phyloP scores from a whole-genome alignment of 23 red algal species.

The Gracilaria domingensis region DNA sequence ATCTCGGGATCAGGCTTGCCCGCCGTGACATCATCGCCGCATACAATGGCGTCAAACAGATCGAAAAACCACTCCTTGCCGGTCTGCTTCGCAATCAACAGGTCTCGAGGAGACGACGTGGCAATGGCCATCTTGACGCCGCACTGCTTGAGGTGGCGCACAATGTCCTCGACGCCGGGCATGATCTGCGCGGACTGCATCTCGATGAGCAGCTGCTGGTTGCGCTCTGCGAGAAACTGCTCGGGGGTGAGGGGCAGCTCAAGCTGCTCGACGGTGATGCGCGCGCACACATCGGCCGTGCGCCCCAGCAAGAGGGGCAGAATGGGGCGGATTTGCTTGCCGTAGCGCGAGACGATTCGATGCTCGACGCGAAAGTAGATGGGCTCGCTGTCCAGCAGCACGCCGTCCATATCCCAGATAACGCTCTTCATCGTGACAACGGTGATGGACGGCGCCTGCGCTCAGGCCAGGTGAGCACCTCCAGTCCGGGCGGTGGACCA shows the following conservation, averaged over 20 bases:
- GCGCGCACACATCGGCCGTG: conserved; percentile 49
- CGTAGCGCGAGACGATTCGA: conserved; percentile 49
- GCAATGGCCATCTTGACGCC: conserved; percentile 67
- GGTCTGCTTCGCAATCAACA: conserved; percentile 50
- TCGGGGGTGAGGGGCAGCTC: conserved; percentile 38
- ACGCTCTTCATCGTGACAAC: conserved; percentile 52
- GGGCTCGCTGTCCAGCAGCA: conserved; percentile 89
- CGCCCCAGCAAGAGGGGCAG: conserved; percentile 70
- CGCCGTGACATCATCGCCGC: conserved; percentile 65
- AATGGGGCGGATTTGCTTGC: conserved; percentile 68
- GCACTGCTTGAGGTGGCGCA: conserved; percentile 46
- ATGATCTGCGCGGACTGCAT: conserved; percentile 41
- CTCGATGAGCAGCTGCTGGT: conserved; percentile 33
- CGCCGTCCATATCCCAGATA: conserved; percentile 98
- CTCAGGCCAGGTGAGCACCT: too few relatives aligned
- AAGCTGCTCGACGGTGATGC: conserved; percentile 59
- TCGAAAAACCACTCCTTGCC: conserved; percentile 71
- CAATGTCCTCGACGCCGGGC: conserved; percentile 51
- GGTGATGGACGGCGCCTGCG: too few relatives aligned
- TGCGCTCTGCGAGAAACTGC: conserved; percentile 62
- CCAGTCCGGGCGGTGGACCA: too few relatives aligned
- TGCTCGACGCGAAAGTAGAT: conserved; percentile 77
- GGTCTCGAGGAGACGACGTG: conserved; percentile 64
- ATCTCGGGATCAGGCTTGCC: conserved; percentile 96
- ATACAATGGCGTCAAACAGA: conserved; percentile 70